phyloP scores from a whole-genome alignment of 2,329 filamentous ascomycete genomes.

The Pseudogymnoascus sp. region DNA sequence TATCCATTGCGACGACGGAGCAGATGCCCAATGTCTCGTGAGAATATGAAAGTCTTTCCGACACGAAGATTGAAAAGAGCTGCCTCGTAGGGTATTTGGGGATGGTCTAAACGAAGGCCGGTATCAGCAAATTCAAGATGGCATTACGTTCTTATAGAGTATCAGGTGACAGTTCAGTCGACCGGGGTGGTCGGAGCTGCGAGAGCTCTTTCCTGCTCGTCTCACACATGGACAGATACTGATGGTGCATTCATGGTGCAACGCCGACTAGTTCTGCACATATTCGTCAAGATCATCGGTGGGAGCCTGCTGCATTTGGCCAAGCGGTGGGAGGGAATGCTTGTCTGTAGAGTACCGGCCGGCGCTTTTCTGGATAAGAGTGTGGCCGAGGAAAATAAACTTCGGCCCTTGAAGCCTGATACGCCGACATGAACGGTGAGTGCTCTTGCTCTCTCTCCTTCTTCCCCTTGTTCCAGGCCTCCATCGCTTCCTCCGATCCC shows the following conservation, averaged over 20 bases:
- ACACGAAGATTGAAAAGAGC: not conserved
- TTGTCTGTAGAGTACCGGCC: not conserved
- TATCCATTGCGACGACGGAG: not conserved
- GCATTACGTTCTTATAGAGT: not conserved
- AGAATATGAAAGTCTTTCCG: not conserved
- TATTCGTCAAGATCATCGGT: not conserved
- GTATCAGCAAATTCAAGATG: not conserved
- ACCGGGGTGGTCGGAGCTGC: not conserved
- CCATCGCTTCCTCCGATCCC: not conserved
- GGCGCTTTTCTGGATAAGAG: conserved; percentile 5
- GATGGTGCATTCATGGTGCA: not conserved
- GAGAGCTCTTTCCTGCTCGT: not conserved
- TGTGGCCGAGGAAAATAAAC: not conserved
- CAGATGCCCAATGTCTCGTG: not conserved
- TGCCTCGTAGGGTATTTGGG: not conserved
- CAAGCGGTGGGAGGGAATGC: not conserved
- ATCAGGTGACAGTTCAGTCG: not conserved
- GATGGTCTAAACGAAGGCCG: not conserved
- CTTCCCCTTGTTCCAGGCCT: not conserved
- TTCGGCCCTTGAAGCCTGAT: not conserved
- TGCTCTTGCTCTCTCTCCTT: not conserved
- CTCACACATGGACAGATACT: not conserved
- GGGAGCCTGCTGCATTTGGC: not conserved
- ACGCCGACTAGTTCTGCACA: not conserved
- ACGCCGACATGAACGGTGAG: not conserved